Percentiles rank a stretch among this genome's conserved stretches.
Evolutionary conservation across 176 grass and related monocot genomes (phyloP).

Genomic region (Hordeum marinum): DNA sequence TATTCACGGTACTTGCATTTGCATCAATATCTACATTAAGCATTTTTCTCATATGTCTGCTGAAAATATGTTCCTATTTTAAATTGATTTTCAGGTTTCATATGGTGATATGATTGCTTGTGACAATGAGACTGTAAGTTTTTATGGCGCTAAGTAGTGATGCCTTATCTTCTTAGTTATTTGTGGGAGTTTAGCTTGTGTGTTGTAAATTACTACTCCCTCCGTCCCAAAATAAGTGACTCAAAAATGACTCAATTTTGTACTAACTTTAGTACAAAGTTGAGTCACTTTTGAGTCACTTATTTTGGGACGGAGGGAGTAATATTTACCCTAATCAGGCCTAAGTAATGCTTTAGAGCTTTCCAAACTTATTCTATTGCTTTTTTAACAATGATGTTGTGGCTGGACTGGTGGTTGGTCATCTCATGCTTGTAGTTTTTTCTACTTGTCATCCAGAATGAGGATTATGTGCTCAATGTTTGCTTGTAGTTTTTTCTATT

Average conservation of each 20-base stretch:
- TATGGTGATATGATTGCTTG: constrained; percentile 99
- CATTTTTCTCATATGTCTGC: constrained; percentile 9
- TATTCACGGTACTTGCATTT: neutral
- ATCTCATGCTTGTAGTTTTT: constrained; percentile 10
- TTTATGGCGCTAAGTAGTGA: constrained; percentile 16
- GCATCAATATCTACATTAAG: constrained; percentile 4
- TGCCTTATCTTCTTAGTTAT: neutral
- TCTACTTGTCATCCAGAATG: constrained; percentile 14
- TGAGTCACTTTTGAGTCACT: too few species aligned
- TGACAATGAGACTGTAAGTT: constrained; percentile 97
- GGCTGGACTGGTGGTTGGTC: neutral
- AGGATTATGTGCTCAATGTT: neutral
- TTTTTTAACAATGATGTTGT: neutral
- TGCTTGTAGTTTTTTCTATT: too few species aligned
- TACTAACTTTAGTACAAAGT: too few species aligned
- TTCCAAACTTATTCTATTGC: neutral
- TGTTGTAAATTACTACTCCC: constrained; percentile 8
- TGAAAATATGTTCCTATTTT: neutral
- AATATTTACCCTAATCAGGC: neutral
- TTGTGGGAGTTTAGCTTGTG: neutral
- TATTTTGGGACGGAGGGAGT: too few species aligned
- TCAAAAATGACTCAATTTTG: too few species aligned
- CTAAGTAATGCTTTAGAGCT: constrained; percentile 12
- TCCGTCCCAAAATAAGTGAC: too few species aligned
- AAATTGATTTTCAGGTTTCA: constrained; percentile 60